A percentile compares a stretch with the other conserved stretches of the same genome.
These are phyloP conservation scores for Melocanna baccifera DNA, from an alignment of 176 grass and related monocot species.

Conservation along the genomic window DNA sequence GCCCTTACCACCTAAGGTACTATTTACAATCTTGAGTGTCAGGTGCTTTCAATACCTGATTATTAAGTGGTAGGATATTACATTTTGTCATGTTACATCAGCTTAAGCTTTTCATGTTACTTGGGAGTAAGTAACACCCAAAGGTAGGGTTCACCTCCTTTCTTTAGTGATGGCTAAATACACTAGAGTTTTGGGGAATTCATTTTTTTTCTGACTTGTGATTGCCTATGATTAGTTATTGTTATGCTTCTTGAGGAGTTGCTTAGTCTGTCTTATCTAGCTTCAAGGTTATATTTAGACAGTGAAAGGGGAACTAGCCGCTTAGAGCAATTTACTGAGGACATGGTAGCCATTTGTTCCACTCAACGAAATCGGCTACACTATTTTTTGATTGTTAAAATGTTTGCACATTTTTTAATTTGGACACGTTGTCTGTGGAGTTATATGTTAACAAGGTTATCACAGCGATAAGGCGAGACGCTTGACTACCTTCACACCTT, in stretches of 20 bases:
- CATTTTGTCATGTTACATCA: neutral
- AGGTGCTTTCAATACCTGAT: neutral
- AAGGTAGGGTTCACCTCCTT: neutral
- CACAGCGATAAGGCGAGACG: too few species aligned
- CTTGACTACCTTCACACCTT: too few species aligned
- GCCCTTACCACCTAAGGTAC: conserved; percentile 73
- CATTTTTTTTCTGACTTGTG: neutral
- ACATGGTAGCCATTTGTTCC: neutral
- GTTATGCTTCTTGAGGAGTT: neutral
- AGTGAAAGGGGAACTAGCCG: neutral
- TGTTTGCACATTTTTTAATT: neutral
- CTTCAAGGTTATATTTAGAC: neutral
- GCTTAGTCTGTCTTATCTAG: neutral
- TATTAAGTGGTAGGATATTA: neutral
- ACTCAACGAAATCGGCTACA: neutral
- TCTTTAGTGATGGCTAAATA: neutral
- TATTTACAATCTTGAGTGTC: neutral
- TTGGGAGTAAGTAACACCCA: neutral
- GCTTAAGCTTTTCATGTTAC: neutral
- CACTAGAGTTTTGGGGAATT: neutral
- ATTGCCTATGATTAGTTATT: neutral
- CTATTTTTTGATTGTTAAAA: neutral
- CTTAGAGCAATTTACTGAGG: neutral
- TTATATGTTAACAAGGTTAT: neutral
- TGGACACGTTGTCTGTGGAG: neutral